phyloP scores from a whole-genome alignment of 768 basidiomycete species.

The Hysterangium stoloniferum region DNA sequence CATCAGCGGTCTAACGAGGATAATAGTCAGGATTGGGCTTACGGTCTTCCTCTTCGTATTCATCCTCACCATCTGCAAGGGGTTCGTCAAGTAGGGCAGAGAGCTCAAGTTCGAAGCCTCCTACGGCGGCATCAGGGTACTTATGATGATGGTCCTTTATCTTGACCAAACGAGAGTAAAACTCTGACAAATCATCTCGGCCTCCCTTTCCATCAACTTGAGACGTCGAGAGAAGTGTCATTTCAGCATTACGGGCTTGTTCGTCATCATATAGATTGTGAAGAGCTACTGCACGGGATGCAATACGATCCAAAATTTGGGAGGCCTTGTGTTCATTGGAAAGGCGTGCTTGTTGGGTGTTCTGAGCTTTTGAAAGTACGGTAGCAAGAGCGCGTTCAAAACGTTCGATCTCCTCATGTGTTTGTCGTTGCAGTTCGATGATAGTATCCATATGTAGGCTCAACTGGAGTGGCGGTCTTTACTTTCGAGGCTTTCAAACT shows the following conservation, averaged over 20 bases:
- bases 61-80: constrained; percentile 49
- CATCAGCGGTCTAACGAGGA: background rate
- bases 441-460: constrained; percentile 74
- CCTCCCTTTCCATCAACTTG: constrained; percentile 23
- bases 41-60: constrained; percentile 85
- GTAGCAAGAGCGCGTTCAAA: constrained; percentile 83
- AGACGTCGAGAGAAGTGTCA: constrained; percentile 52
- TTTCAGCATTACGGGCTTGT: constrained; percentile 60
- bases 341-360: constrained; percentile 54
- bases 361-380: constrained; percentile 61
- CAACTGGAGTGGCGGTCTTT: background rate
- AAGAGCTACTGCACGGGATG: constrained; percentile 55
- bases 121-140: constrained; percentile 85
- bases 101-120: constrained; percentile 77
- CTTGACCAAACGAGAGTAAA: constrained; percentile 92
- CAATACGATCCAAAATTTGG: constrained; percentile 82
- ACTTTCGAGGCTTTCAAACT: constrained; percentile 50
- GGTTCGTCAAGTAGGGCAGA: constrained; percentile 69
- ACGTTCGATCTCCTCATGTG: constrained; percentile 92
- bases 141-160: constrained; percentile 94
- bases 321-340: constrained; percentile 85
- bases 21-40: constrained; percentile 28
- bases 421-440: constrained; percentile 89
- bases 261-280: constrained; percentile 73
- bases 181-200: constrained; percentile 78